Evolutionary conservation across 345 rosid species (phyloP).

Genomic region (Heritiera littoralis): DNA sequence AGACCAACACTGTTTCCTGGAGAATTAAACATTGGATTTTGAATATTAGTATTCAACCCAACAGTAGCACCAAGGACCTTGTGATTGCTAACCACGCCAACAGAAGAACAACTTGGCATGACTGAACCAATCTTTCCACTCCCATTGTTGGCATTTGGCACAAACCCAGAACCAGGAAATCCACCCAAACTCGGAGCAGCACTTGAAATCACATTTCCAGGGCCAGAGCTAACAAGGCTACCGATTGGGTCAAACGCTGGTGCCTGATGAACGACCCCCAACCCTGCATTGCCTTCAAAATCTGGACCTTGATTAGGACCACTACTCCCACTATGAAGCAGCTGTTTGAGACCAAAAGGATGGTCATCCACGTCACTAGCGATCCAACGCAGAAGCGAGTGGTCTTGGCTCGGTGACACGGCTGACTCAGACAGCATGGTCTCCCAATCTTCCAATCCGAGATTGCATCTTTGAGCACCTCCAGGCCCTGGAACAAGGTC

Average conservation of each 20-base stretch:
- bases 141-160: slow-evolving; percentile 24
- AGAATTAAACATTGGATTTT: slow-evolving; percentile 33
- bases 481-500: slow-evolving; percentile 30
- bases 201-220: slow-evolving; percentile 23
- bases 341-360: slow-evolving; percentile 46
- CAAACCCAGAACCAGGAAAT: slow-evolving; percentile 35
- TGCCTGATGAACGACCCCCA: slow-evolving; percentile 42
- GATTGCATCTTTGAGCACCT: slow-evolving; percentile 42
- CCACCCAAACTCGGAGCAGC: slow-evolving; percentile 29
- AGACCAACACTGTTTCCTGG: slow-evolving; percentile 23
- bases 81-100: slow-evolving; percentile 27
- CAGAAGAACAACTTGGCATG: slow-evolving; percentile 26
- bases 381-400: slow-evolving; percentile 48
- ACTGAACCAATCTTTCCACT: slow-evolving; percentile 32
- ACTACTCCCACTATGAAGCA: slow-evolving; percentile 40
- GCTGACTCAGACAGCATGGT: slow-evolving; percentile 45
- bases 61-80: slow-evolving; percentile 20
- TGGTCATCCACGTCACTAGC: slow-evolving; percentile 54
- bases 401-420: slow-evolving; percentile 40
- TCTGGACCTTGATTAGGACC: slow-evolving; percentile 28
- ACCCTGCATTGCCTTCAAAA: slow-evolving; percentile 45
- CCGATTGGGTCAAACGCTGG: slow-evolving; percentile 32
- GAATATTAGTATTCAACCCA: slow-evolving; percentile 26
- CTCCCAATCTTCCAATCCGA: slow-evolving; percentile 59
- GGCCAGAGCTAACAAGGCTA: slow-evolving; percentile 27